Conservation (phyloP, 2,329 filamentous ascomycete species). For the Exophiala sideris region DNA sequence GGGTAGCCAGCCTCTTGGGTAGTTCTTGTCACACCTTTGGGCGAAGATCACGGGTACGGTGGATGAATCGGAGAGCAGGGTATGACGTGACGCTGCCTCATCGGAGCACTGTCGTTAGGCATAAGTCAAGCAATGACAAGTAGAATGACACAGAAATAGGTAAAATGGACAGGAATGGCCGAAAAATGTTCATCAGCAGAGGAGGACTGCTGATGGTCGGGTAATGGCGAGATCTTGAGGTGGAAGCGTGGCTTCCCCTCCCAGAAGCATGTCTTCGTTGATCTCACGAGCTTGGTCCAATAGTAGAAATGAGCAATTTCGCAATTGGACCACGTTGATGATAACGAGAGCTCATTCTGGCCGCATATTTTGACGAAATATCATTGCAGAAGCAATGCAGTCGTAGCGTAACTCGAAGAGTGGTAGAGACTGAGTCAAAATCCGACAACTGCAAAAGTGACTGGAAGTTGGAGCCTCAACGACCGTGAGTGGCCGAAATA, state of each 20-base stretch:
- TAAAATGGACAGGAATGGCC: constrained; percentile 16
- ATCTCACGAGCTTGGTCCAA: constrained; percentile 13
- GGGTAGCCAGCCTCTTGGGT: constrained; percentile 9
- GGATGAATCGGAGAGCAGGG: constrained; percentile 20
- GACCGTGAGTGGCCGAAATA: constrained; percentile 18
- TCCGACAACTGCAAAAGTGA: constrained; percentile 22
- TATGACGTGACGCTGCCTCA: constrained; percentile 22
- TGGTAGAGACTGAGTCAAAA: constrained; percentile 13
- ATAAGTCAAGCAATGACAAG: background rate
- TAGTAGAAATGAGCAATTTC: constrained; percentile 3
- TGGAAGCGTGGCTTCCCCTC: constrained; percentile 5
- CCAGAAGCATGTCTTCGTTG: constrained; percentile 7
- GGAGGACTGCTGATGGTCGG: constrained; percentile 8
- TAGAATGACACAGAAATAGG: background rate
- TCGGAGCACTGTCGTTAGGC: constrained; percentile 12
- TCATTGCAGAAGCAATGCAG: constrained; percentile 14
- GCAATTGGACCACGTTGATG: constrained; percentile 25
- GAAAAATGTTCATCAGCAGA: constrained; percentile 7
- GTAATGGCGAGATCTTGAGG: constrained; percentile 14
- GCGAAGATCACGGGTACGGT: constrained; percentile 17
- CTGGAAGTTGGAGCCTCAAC: constrained; percentile 15
- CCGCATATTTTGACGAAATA: constrained; percentile 3
- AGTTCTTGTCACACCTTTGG: constrained; percentile 16
- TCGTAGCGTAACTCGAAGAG: constrained; percentile 9
- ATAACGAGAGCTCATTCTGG: constrained; percentile 12